Evolutionary conservation across 2,329 filamentous ascomycete genomes (phyloP).

Genomic region (Graphium sp.): DNA sequence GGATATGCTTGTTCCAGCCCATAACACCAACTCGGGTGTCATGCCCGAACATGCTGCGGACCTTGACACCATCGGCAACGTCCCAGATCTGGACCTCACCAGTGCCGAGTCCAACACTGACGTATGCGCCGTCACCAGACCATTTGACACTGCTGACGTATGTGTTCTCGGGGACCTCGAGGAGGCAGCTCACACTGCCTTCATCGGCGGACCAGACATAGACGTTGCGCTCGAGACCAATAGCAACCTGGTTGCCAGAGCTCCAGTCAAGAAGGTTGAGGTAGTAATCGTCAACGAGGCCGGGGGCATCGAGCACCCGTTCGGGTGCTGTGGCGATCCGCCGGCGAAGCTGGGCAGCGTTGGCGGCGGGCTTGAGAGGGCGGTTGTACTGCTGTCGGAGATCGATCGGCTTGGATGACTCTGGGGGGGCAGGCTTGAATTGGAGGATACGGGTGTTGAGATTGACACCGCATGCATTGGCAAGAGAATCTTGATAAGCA

Average conservation of each 20-base stretch:
- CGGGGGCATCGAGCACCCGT: slow-evolving; percentile 88
- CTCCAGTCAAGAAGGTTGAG: slow-evolving; percentile 98
- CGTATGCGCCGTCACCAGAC: slow-evolving; percentile 93
- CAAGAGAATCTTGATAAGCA: slow-evolving; percentile 83
- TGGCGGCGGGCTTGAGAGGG: slow-evolving; percentile 63
- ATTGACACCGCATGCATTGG: slow-evolving; percentile 80
- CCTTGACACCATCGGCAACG: slow-evolving; percentile 83
- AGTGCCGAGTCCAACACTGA: slow-evolving; percentile 83
- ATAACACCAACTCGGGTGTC: slow-evolving; percentile 94
- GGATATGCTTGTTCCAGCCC: slow-evolving; percentile 97
- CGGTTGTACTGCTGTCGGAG: slow-evolving; percentile 96
- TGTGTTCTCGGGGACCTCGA: slow-evolving; percentile 79
- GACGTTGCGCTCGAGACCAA: slow-evolving; percentile 89
- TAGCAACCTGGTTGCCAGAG: slow-evolving; percentile 92
- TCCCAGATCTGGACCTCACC: slow-evolving; percentile 99
- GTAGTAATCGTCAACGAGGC: slow-evolving; percentile 96
- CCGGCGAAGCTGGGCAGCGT: slow-evolving; percentile 73
- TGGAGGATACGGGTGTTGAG: slow-evolving; percentile 90
- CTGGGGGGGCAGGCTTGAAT: slow-evolving; percentile 95
- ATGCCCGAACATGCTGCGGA: slow-evolving; percentile 96
- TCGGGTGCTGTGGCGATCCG: slow-evolving; percentile 90
- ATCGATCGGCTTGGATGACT: slow-evolving; percentile 96
- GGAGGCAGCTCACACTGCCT: slow-evolving; percentile 71
- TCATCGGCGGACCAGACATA: slow-evolving; percentile 98
- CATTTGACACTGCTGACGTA: slow-evolving; percentile 98